phyloP scores from a whole-genome alignment of 2,329 filamentous ascomycete species.

The Rhinocladiella mackenziei region DNA sequence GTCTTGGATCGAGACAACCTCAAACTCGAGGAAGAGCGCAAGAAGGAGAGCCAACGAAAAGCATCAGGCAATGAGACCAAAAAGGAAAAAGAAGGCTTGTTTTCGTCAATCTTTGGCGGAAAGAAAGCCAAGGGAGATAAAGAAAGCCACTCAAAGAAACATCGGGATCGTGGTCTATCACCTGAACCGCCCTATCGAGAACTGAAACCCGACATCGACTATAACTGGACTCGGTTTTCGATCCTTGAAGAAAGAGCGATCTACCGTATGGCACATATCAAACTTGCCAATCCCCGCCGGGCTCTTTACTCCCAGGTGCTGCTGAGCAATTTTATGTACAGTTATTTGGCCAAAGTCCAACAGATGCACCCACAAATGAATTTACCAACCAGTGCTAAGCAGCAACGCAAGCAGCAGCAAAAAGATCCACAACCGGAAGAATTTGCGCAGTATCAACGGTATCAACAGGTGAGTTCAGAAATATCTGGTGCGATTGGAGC shows the following conservation, averaged over 20 bases:
- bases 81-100: conserved; percentile 90
- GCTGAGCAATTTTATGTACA: conserved; percentile 99
- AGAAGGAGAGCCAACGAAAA: conserved; percentile 74
- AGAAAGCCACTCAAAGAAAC: conserved; percentile 70
- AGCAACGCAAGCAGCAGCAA: conserved; percentile 50
- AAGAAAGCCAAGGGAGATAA: conserved; percentile 76
- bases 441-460: conserved; percentile 44
- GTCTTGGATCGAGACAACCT: conserved; percentile 75
- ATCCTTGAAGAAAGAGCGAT: conserved; percentile 95
- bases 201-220: conserved; percentile 83
- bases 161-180: conserved; percentile 67
- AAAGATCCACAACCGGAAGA: conserved; percentile 38
- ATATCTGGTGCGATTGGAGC: conserved; percentile 13
- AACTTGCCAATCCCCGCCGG: conserved; percentile 92
- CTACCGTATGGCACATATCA: conserved; percentile 98
- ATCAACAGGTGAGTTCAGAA: conserved; percentile 41
- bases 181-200: conserved; percentile 73
- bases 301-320: conserved; percentile 91
- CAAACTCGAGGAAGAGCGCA: conserved; percentile 66
- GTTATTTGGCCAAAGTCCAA: conserved; percentile 95
- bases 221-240: conserved; percentile 92
- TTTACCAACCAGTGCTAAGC: conserved; percentile 72
- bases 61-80: conserved; percentile 63
- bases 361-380: conserved; percentile 97
- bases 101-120: conserved; percentile 88